Percentiles rank a stretch among this genome's conserved stretches.
These are phyloP conservation scores for Asterophora parasitica DNA, from an alignment of 768 basidiomycete species.

Conservation along the genomic window DNA sequence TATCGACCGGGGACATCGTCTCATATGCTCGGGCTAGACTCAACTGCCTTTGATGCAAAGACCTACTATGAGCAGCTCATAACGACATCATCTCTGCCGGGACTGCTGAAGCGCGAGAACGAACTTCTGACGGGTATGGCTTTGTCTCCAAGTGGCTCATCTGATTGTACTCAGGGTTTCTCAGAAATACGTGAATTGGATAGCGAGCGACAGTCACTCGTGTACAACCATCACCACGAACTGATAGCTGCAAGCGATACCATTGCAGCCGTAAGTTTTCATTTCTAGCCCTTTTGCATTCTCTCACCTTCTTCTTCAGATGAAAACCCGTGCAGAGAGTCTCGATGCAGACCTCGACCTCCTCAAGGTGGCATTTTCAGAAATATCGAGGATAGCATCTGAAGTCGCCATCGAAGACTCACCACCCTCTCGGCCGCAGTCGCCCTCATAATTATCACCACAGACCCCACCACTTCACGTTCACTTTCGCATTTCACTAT, in stretches of 20 bases:
- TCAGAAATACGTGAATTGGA: conserved; percentile 85
- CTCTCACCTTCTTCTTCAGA: conserved; percentile 38
- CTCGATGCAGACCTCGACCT: conserved; percentile 82
- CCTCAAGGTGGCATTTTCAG: conserved; percentile 76
- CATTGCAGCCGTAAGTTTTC: conserved; percentile 65
- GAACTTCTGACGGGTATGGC: conserved; percentile 65
- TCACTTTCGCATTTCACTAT: not conserved
- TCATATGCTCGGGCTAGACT: conserved; percentile 44
- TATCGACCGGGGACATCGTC: not conserved
- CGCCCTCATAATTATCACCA: not conserved
- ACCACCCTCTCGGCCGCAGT: not conserved
- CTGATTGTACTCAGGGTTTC: not conserved
- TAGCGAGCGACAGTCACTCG: conserved; percentile 83
- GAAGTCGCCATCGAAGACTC: conserved; percentile 53
- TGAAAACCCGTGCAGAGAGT: conserved; percentile 84
- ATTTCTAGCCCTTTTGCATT: not conserved
- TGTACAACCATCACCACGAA: conserved; percentile 95
- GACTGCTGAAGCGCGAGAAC: conserved; percentile 75
- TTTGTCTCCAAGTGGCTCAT: not conserved
- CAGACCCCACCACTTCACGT: not conserved
- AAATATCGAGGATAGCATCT: conserved; percentile 74
- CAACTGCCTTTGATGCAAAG: conserved; percentile 75
- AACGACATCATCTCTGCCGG: conserved; percentile 69
- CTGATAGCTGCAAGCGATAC: conserved; percentile 92
- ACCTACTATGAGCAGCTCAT: conserved; percentile 84